Evolutionary conservation across 257 asterid genomes (phyloP), one percentile per base, ranked within the genome.

Genomic region (Paraleonurus japonicus): DNA sequence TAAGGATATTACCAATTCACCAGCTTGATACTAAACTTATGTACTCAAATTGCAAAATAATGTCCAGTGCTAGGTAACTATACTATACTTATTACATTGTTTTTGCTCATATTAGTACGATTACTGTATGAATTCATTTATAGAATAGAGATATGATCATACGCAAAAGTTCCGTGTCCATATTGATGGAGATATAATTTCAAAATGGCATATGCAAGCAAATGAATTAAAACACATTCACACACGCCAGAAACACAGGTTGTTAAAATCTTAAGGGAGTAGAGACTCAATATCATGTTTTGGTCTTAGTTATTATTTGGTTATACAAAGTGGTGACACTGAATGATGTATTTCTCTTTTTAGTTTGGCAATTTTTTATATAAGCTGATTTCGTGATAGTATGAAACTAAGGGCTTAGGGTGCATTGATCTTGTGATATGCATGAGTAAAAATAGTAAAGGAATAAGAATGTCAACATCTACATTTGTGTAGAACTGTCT

Each of bases 391-490:
- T 6, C 16, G 4, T 20, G 64, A n/a, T 68, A 65, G 8, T 13
- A 67, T 58, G 67, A 58, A 69, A 57, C 0, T 19, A 67, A 13
- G 64, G 63, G 54, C 17, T 69, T n/a, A 61, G 59, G n/a, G 74
- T 67, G 61, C 69, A 47, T 53, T 3, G 62, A 28, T 74, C 12
- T 35, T 28, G 20, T 33, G 54, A 75, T 55, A 67, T 33, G 20
- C 47, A 68, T 27, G 22, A 16, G 41, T 13, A 33, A 5, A 16
- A 11, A 30, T 27, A 26, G 16, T 17, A 22, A 33, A 60, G 45
- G 62, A 58, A 47, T 24, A 64, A 45, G 28, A 15, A 37, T 61
- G 58, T 51, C 41, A 28, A 35, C 39, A 58, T 57, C 13, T 9
- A 22, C 22, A 61, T 61, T 7, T 41, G 23, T 45, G 75, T 35